These are phyloP conservation scores for Paspalum vaginatum DNA, from an alignment of 176 grass and related monocot species.

Conservation along the genomic window DNA sequence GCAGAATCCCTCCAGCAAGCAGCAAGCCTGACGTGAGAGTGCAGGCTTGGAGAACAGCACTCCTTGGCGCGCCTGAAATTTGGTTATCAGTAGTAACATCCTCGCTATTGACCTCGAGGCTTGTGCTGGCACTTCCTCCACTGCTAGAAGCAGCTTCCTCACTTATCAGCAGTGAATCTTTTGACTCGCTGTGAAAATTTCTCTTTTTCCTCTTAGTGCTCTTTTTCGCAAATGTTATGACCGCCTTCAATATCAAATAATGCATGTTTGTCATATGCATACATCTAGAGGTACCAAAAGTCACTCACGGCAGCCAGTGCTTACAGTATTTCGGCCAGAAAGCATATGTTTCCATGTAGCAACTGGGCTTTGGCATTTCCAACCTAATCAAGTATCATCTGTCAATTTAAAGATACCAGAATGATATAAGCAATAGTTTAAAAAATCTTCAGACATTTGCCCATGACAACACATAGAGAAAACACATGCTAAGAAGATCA, in stretches of 20 bases:
- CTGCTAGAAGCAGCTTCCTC: constrained; percentile 33
- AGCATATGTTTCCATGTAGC: not conserved
- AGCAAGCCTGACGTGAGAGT: constrained; percentile 64
- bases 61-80: constrained; percentile 50
- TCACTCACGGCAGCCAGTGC: not conserved
- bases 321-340: constrained; percentile 8
- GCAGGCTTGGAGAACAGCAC: constrained; percentile 73
- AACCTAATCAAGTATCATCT: constrained; percentile 50
- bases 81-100: constrained; percentile 32
- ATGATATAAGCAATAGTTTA: constrained; percentile 7
- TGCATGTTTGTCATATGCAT: not conserved
- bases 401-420: constrained; percentile 40
- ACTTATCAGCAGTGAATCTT: constrained; percentile 31
- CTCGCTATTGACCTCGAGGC: constrained; percentile 16
- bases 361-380: constrained; percentile 4
- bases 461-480: not conserved
- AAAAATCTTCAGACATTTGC: not conserved
- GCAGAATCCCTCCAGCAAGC: constrained; percentile 49
- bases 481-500: not conserved
- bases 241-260: constrained; percentile 43
- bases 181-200: constrained; percentile 30
- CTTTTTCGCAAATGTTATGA: constrained; percentile 56
- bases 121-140: constrained; percentile 13
- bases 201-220: constrained; percentile 51
- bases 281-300: not conserved